These are phyloP conservation scores for Symbiotaphrina buchneri DNA, from an alignment of 495 filamentous ascomycete species.

Conservation along the genomic window DNA sequence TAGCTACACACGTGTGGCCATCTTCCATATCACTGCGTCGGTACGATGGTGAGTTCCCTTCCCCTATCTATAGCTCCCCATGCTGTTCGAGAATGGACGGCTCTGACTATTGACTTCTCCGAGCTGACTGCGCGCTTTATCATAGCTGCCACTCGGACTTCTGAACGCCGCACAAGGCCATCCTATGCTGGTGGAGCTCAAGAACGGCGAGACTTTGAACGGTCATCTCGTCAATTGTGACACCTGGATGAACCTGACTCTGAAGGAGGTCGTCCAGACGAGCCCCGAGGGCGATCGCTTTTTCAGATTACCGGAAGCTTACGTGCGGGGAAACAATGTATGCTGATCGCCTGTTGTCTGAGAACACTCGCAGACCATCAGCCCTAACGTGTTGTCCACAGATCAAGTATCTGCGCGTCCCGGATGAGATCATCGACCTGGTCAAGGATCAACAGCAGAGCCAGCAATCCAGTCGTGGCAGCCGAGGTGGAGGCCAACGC, in stretches of 20 bases:
- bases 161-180: conserved; percentile 91
- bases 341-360: conserved; percentile 8
- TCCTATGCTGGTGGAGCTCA: conserved; percentile 97
- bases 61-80: too few relatives aligned
- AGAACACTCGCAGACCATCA: not conserved
- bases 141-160: conserved; percentile 73
- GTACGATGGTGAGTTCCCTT: too few relatives aligned
- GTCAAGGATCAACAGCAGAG: conserved; percentile 65
- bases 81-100: not conserved
- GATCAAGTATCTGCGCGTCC: conserved; percentile 97
- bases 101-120: not conserved
- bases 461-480: conserved; percentile 36
- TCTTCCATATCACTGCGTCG: too few relatives aligned
- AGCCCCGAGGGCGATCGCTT: conserved; percentile 89
- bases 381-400: conserved; percentile 13
- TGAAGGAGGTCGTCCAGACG: conserved; percentile 96
- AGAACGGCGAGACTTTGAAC: conserved; percentile 95
- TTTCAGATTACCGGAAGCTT: conserved; percentile 74
- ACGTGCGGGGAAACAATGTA: conserved; percentile 94
- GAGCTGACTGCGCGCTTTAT: too few relatives aligned
- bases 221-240: conserved; percentile 90
- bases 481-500: conserved; percentile 42
- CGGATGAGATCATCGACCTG: conserved; percentile 83
- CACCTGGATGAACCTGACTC: conserved; percentile 96
- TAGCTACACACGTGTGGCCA: too few relatives aligned